Conservation (phyloP, 352 stramenopile genomes). For the Pythium apleroticum region DNA sequence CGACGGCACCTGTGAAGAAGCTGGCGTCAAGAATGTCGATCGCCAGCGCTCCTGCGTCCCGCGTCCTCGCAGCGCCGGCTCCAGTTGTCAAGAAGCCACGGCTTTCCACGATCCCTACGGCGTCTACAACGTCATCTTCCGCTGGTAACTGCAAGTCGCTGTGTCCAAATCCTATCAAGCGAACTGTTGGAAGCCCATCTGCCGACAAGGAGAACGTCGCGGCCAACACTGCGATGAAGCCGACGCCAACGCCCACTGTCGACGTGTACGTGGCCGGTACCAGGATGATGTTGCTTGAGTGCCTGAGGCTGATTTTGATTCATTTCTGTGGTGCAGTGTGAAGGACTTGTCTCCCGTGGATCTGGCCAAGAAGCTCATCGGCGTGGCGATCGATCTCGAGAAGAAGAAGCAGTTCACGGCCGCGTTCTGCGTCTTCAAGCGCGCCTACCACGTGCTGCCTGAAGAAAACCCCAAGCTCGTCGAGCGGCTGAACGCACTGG, state of each 20-base stretch:
- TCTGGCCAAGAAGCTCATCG: conserved; percentile 58
- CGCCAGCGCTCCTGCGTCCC: conserved; percentile 7
- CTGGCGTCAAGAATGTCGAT: conserved; percentile 19
- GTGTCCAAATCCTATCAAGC: conserved; percentile 10
- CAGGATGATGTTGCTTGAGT: too few species aligned
- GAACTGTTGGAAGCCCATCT: background rate
- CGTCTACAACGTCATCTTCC: background rate
- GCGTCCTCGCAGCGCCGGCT: background rate
- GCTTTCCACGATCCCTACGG: conserved; percentile 16
- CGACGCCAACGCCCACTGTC: background rate
- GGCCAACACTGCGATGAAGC: background rate
- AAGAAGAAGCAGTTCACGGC: conserved; percentile 37
- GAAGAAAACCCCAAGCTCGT: conserved; percentile 46
- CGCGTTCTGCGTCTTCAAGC: conserved; percentile 55
- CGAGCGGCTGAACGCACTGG: conserved; percentile 40
- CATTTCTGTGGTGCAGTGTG: conserved; percentile 8
- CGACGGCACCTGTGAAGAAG: background rate
- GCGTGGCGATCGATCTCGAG: conserved; percentile 52
- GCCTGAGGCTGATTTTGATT: background rate
- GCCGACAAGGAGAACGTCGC: conserved; percentile 26
- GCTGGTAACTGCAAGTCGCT: conserved; percentile 4
- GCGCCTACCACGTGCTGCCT: conserved; percentile 47
- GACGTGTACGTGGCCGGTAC: conserved; percentile 15
- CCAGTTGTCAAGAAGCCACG: conserved; percentile 21
- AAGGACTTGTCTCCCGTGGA: conserved; percentile 34